Evolutionary conservation across 495 filamentous ascomycete genomes (phyloP).

Genomic region (Hypoxylon intermedium): DNA sequence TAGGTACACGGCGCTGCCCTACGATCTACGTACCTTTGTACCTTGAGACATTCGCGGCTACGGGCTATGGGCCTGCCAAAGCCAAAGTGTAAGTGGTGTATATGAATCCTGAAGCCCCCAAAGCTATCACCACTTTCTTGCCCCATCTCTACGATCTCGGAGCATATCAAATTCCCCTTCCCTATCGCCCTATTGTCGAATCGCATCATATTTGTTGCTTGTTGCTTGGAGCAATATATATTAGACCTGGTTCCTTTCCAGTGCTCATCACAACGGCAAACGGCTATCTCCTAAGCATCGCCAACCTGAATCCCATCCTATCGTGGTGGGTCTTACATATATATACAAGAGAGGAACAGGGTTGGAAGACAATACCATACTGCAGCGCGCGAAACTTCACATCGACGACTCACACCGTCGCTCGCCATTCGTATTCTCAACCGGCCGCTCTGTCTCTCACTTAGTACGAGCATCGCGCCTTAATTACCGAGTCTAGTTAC

Average conservation of each 20-base stretch:
- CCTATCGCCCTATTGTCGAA: conserved; percentile 4
- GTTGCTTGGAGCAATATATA: conserved; percentile 20
- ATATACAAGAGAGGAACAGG: conserved; percentile 15
- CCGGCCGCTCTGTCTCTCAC: not conserved
- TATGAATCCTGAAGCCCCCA: conserved; percentile 44
- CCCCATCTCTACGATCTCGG: conserved; percentile 37
- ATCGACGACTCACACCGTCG: conserved; percentile 15
- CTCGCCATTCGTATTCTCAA: conserved; percentile 4
- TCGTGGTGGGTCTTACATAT: conserved; percentile 27
- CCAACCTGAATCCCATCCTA: conserved; percentile 19
- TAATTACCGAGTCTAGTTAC: not conserved
- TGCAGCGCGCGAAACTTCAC: conserved; percentile 5
- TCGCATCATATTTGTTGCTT: conserved; percentile 10
- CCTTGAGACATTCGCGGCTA: conserved; percentile 31
- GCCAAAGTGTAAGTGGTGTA: conserved; percentile 23
- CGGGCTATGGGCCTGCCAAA: conserved; percentile 18
- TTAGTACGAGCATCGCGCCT: not conserved
- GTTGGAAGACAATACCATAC: conserved; percentile 18
- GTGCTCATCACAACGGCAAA: conserved; percentile 1
- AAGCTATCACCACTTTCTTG: conserved; percentile 40
- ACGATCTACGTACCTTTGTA: conserved; percentile 28
- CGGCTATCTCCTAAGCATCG: conserved; percentile 8
- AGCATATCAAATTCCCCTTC: conserved; percentile 18
- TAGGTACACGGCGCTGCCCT: not conserved
- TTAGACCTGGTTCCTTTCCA: conserved; percentile 14